Evolutionary conservation across 2,329 filamentous ascomycete species (phyloP).

Genomic region (Fusarium sarcochroum): DNA sequence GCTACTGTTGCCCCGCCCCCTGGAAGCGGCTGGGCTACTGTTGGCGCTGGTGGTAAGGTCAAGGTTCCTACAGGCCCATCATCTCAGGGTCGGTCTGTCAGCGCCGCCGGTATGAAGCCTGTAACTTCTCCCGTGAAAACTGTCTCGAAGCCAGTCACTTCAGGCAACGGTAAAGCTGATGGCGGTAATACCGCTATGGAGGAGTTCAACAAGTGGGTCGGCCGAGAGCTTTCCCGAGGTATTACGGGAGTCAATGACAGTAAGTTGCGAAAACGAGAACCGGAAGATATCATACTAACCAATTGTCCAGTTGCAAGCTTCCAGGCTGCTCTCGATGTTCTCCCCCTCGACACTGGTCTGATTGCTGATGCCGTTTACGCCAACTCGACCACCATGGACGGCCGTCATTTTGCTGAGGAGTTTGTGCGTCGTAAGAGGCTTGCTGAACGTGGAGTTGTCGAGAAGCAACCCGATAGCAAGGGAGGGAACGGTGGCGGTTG

Average conservation of each 20-base stretch:
- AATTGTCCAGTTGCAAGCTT: conserved; percentile 79
- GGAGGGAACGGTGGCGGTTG: conserved; percentile 76
- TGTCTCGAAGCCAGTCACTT: conserved; percentile 63
- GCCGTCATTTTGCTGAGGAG: conserved; percentile 92
- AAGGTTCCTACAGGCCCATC: conserved; percentile 78
- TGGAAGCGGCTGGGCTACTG: conserved; percentile 87
- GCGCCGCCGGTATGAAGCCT: conserved; percentile 60
- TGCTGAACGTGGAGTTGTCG: conserved; percentile 90
- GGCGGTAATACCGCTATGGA: conserved; percentile 74
- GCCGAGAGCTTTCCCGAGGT: conserved; percentile 82
- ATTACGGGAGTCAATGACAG: conserved; percentile 68
- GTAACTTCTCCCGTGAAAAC: conserved; percentile 65
- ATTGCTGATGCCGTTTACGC: conserved; percentile 93
- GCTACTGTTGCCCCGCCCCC: conserved; percentile 58
- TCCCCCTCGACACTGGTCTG: conserved; percentile 83
- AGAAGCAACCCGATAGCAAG: conserved; percentile 74
- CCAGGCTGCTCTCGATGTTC: conserved; percentile 78
- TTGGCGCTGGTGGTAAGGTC: conserved; percentile 92
- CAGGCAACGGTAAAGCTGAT: conserved; percentile 58
- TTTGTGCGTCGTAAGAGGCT: conserved; percentile 94
- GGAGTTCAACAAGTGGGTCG: conserved; percentile 95
- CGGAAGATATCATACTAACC: conserved; percentile 51
- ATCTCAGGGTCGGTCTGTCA: conserved; percentile 62
- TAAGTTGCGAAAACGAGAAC: conserved; percentile 54
- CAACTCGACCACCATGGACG: conserved; percentile 90